A percentile compares a stretch with the other conserved stretches of the same genome.
These are phyloP conservation scores for Globisporangium middletonii DNA, from an alignment of 352 stramenopile species.

Conservation along the genomic window DNA sequence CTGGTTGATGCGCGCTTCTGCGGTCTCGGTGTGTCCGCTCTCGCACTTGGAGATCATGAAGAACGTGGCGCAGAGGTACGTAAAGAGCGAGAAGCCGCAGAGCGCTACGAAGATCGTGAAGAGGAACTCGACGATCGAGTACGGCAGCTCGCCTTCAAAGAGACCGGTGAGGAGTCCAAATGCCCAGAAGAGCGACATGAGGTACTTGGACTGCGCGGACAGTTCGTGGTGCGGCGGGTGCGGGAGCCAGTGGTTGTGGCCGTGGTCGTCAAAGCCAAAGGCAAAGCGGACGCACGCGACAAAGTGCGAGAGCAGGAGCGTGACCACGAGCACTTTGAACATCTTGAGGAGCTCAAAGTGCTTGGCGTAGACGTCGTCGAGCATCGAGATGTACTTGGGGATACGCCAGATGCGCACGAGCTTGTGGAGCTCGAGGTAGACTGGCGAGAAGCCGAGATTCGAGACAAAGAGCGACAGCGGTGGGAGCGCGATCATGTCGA, in stretches of 20 bases:
- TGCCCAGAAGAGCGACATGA: constrained; percentile 61
- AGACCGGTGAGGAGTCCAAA: constrained; percentile 54
- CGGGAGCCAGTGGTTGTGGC: constrained; percentile 44
- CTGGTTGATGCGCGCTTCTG: constrained; percentile 59
- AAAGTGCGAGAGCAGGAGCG: constrained; percentile 41
- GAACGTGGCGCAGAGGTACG: constrained; percentile 60
- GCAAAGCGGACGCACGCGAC: constrained; percentile 44
- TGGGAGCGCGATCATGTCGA: constrained; percentile 45
- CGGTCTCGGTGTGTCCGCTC: constrained; percentile 37
- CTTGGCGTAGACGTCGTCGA: constrained; percentile 59
- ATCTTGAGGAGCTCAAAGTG: constrained; percentile 59
- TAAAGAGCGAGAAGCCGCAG: constrained; percentile 62
- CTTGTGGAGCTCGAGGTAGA: constrained; percentile 51
- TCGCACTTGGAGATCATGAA: constrained; percentile 75
- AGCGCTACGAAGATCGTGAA: constrained; percentile 59
- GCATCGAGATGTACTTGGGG: constrained; percentile 39
- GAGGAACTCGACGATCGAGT: constrained; percentile 36
- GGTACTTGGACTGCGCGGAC: constrained; percentile 21
- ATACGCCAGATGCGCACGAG: constrained; percentile 42
- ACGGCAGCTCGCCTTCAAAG: constrained; percentile 55
- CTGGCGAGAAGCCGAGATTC: constrained; percentile 9
- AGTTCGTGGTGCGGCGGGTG: constrained; percentile 10
- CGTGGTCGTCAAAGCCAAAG: constrained; percentile 37
- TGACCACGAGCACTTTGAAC: constrained; percentile 42
- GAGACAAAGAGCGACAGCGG: constrained; percentile 36